Base-by-base conservation (phyloP, 2,329 filamentous ascomycete genomes). In the Calonectria pauciramosa region DNA sequence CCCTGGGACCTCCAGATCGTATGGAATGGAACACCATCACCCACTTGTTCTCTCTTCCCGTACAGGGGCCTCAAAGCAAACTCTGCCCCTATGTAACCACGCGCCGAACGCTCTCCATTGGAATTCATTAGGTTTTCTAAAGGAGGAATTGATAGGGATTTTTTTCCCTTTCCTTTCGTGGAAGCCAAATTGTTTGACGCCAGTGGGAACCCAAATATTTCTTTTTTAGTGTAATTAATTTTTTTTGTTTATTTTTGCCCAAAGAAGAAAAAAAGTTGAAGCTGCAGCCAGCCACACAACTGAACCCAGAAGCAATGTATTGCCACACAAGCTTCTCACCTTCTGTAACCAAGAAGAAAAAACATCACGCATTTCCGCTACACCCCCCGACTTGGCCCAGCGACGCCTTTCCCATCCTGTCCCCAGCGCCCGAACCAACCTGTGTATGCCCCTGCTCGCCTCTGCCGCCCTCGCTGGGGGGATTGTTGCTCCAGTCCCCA, bases 371-470 rank as follows among this genome's bases (percentile, higher is more conserved):
- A 67, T n/a, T 47, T 44, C 68, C 54, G 56, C 38, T 56, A 77
- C 71, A 65, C 71, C 71, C 66, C 68, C 67, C 59, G 59, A 66
- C 71, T 49, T 16, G 30, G 44, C 56, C 34, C 68, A 69, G 70
- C 67, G 44, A 74, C 76, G 47, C 79, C 75, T 77, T 80, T 72
- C 79, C 79, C 71, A 75, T 80, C 79, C 76, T 70, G 75, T 81
- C 70, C 56, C 77, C 74, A 77, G 76, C 69, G 73, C 67, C 75
- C 76, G 76, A 73, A 68, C 75, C 74, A 78, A 51, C 51, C 73
- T 72, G 71, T 56, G 14, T 51, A 26, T 44, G 20, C 59, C 56
- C 68, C 56, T 77, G 52, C 71, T 73, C 72, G 71, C 77, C 71
- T 69, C 72, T 75, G 70, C 73, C 70, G 79, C 34, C 64, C 63